Evolutionary conservation across 2,329 filamentous ascomycete species (phyloP).

Genomic region (Xylariaceae sp.): DNA sequence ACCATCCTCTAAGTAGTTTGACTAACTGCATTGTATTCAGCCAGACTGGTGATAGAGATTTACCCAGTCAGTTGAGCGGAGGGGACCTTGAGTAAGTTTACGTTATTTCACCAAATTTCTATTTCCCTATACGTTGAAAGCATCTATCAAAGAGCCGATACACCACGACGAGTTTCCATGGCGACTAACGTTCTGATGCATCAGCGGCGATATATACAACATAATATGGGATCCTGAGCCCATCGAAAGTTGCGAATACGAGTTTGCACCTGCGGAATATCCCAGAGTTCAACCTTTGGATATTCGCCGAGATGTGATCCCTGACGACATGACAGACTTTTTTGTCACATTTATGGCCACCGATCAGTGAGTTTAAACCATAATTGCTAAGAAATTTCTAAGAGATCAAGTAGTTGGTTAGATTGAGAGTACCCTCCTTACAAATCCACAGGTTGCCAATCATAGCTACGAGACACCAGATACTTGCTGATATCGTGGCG

Average conservation of each 20-base stretch:
- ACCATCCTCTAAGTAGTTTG: constrained; percentile 58
- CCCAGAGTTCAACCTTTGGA: constrained; percentile 51
- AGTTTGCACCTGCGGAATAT: constrained; percentile 66
- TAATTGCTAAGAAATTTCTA: too few species aligned
- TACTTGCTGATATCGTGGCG: constrained; percentile 55
- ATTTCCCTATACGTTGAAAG: not conserved
- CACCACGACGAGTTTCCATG: constrained; percentile 31
- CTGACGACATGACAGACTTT: constrained; percentile 70
- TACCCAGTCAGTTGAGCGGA: constrained; percentile 74
- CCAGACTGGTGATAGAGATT: constrained; percentile 63
- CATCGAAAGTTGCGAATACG: constrained; percentile 33
- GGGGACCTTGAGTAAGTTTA: constrained; percentile 57
- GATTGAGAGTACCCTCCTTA: not conserved
- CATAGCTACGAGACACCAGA: constrained; percentile 61
- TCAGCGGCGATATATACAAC: constrained; percentile 69
- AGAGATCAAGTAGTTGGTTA: too few species aligned
- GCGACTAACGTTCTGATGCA: not conserved
- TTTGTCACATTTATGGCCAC: constrained; percentile 57
- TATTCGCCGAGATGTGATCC: constrained; percentile 57
- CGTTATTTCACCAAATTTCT: not conserved
- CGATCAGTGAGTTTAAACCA: constrained; percentile 30
- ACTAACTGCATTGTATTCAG: constrained; percentile 78
- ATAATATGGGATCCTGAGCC: constrained; percentile 66
- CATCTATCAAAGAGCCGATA: not conserved
- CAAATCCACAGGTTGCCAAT: constrained; percentile 29